A percentile compares a stretch with the other conserved stretches of the same genome.
phyloP scores from a whole-genome alignment of 805 yeast genomes.

The Vanderwaltozyma yarrowii region DNA sequence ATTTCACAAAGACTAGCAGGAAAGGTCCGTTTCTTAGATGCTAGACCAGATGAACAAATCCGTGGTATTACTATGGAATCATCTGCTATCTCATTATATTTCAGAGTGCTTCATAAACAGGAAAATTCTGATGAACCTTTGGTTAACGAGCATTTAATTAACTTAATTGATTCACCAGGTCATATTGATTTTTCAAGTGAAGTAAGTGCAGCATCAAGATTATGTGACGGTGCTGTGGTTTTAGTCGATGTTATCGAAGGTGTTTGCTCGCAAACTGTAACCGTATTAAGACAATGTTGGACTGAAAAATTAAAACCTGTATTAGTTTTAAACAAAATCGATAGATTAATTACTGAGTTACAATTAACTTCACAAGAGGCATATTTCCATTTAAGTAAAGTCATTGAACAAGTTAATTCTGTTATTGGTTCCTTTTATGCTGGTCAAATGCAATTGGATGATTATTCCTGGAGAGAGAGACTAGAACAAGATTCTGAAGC shows the following conservation, averaged over 20 bases:
- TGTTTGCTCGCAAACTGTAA: slow-evolving; percentile 93
- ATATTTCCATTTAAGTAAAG: slow-evolving; percentile 61
- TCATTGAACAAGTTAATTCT: slow-evolving; percentile 89
- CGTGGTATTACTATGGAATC: slow-evolving; percentile 98
- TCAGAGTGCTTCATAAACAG: slow-evolving; percentile 49
- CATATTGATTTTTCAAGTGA: slow-evolving; percentile 96
- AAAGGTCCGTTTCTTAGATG: slow-evolving; percentile 82
- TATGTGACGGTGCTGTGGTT: slow-evolving; percentile 95
- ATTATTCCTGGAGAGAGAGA: slow-evolving; percentile 61
- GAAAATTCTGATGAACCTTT: slow-evolving; percentile 34
- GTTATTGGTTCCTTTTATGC: slow-evolving; percentile 88
- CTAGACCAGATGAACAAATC: slow-evolving; percentile 90
- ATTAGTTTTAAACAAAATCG: slow-evolving; percentile 83
- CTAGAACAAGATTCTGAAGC: slow-evolving; percentile 37
- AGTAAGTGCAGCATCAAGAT: slow-evolving; percentile 88
- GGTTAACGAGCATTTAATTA: slow-evolving; percentile 75
- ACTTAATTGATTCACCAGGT: slow-evolving; percentile 97
- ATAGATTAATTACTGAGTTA: slow-evolving; percentile 73
- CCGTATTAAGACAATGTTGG: slow-evolving; percentile 94
- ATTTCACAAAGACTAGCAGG: slow-evolving; percentile 94
- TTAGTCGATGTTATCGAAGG: slow-evolving; percentile 97
- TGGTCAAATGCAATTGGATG: slow-evolving; percentile 88
- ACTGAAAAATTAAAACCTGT: slow-evolving; percentile 81
- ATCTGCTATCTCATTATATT: slow-evolving; percentile 88
- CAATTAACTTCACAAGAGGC: slow-evolving; percentile 79